A percentile compares a stretch with the other conserved stretches of the same genome.
These are phyloP conservation scores for Cladophialophora immunda DNA, from an alignment of 2,329 filamentous ascomycete species.

Conservation along the genomic window DNA sequence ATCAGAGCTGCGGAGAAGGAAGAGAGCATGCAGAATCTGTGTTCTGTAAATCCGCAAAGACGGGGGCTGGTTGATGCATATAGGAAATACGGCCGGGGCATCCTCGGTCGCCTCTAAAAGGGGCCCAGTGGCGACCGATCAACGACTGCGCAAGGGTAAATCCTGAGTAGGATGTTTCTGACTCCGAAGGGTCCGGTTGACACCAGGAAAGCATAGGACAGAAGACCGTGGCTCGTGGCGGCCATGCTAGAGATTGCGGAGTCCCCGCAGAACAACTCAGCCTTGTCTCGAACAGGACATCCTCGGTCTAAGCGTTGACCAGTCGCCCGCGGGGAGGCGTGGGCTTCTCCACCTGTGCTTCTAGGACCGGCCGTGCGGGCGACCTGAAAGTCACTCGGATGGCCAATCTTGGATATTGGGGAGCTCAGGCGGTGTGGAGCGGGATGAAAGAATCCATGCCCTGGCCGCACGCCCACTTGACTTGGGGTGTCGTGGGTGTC, in stretches of 20 bases:
- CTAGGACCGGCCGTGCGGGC: background rate
- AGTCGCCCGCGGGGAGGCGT: background rate
- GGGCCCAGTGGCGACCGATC: background rate
- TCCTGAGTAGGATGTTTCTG: constrained; percentile 5
- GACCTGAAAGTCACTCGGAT: background rate
- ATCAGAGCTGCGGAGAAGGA: background rate
- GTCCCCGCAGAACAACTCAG: constrained; percentile 1
- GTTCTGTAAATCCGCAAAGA: background rate
- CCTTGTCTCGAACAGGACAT: constrained; percentile 1
- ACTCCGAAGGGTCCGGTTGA: background rate
- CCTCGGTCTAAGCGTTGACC: background rate
- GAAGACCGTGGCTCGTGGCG: background rate
- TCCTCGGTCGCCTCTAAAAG: background rate
- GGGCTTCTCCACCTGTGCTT: background rate
- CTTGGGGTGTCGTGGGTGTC: too few species aligned
- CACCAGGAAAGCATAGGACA: background rate
- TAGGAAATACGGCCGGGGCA: background rate
- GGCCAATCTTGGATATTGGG: background rate
- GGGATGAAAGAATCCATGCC: too few species aligned
- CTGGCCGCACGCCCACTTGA: too few species aligned
- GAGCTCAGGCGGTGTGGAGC: background rate
- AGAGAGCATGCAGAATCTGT: background rate
- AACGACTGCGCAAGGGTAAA: background rate
- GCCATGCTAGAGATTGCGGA: background rate
- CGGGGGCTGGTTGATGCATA: background rate